Conservation (phyloP, 805 yeast species). For the Wickerhamiella bombiphila region DNA sequence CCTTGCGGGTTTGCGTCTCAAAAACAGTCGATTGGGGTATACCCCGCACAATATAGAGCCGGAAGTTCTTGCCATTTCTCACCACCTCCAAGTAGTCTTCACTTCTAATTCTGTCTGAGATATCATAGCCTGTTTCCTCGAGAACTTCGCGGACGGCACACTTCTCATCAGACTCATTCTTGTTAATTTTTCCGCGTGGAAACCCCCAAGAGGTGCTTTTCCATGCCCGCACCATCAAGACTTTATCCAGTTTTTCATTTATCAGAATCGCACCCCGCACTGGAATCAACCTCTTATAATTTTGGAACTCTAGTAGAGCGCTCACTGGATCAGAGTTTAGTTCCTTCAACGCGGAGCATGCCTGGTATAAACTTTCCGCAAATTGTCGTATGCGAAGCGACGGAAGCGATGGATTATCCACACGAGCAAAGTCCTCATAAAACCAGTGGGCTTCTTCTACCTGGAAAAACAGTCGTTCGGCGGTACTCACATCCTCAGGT, state of each 20-base stretch:
- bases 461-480: constrained; percentile 75
- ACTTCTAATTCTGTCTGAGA: constrained; percentile 48
- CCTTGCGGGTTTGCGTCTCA: constrained; percentile 72
- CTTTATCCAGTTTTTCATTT: constrained; percentile 51
- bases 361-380: constrained; percentile 63
- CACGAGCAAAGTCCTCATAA: constrained; percentile 69
- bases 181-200: constrained; percentile 92
- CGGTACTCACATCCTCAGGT: constrained; percentile 69
- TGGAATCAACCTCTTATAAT: constrained; percentile 80
- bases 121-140: constrained; percentile 91
- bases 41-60: constrained; percentile 60
- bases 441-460: constrained; percentile 99
- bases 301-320: constrained; percentile 65
- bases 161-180: constrained; percentile 72
- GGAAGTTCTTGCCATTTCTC: constrained; percentile 67
- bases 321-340: constrained; percentile 29
- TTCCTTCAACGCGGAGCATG: constrained; percentile 35
- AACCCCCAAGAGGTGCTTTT: constrained; percentile 81
- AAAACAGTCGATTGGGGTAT: constrained; percentile 68
- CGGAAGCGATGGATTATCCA: constrained; percentile 62
- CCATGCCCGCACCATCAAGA: constrained; percentile 70
- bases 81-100: constrained; percentile 70
- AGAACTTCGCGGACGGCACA: constrained; percentile 86
- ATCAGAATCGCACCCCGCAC: constrained; percentile 91
- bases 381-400: constrained; percentile 62